Percentiles rank a stretch among this genome's conserved stretches.
These are phyloP conservation scores for Xylaria sp. DNA, from an alignment of 2,329 filamentous ascomycete species.

Conservation along the genomic window DNA sequence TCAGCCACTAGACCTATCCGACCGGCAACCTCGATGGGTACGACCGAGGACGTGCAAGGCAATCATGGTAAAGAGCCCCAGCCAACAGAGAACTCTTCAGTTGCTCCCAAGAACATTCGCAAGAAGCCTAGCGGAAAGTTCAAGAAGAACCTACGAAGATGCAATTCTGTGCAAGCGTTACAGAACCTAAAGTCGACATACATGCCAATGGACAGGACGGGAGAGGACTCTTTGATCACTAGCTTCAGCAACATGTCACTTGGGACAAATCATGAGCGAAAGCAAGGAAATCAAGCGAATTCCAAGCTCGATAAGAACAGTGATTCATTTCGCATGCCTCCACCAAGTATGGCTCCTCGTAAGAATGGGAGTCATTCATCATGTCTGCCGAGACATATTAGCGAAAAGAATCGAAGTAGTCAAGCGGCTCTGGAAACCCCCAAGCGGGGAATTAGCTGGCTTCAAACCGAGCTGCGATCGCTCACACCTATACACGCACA, in stretches of 20 bases:
- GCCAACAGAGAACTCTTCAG: slow-evolving; percentile 22
- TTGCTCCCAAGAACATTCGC: slow-evolving; percentile 15
- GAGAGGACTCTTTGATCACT: slow-evolving; percentile 53
- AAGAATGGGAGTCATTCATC: slow-evolving; percentile 20
- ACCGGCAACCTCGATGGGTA: slow-evolving; percentile 41
- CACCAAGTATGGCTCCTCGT: slow-evolving; percentile 38
- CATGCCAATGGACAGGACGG: slow-evolving; percentile 33
- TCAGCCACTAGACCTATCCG: slow-evolving; percentile 40
- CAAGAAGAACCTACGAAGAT: slow-evolving; percentile 35
- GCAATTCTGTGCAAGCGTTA: slow-evolving; percentile 36
- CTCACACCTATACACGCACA: slow-evolving; percentile 44
- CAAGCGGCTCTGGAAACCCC: slow-evolving; percentile 45
- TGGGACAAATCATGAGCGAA: slow-evolving; percentile 38
- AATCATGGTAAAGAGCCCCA: slow-evolving; percentile 49
- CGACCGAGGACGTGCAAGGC: slow-evolving; percentile 35
- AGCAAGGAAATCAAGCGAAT: slow-evolving; percentile 55
- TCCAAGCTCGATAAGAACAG: slow-evolving; percentile 39
- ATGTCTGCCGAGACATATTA: slow-evolving; percentile 18
- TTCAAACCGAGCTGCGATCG: slow-evolving; percentile 39
- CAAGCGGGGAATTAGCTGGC: slow-evolving; percentile 39
- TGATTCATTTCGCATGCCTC: slow-evolving; percentile 30
- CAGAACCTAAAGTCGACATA: slow-evolving; percentile 22
- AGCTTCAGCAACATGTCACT: slow-evolving; percentile 50
- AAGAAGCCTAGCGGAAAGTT: slow-evolving; percentile 23
- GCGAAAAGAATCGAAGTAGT: slow-evolving; percentile 18